A percentile compares a stretch with the other conserved stretches of the same genome.
Evolutionary conservation across 2,329 filamentous ascomycete species (phyloP).

Genomic region (Furcasterigmium sp.): DNA sequence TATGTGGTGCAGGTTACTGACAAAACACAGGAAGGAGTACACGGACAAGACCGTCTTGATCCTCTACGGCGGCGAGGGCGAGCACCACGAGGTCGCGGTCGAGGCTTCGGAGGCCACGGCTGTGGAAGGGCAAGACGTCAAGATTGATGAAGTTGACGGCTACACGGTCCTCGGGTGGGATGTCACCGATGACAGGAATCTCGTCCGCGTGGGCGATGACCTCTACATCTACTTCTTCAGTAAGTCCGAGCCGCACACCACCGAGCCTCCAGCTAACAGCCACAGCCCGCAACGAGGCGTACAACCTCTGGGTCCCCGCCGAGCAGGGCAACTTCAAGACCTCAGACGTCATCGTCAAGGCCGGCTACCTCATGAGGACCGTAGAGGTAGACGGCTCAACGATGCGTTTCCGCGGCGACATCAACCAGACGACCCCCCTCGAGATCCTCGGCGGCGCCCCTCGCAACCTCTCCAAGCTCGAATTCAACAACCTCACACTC

Average conservation of each 20-base stretch:
- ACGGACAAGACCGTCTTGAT: conserved; percentile 50
- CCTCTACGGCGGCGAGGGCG: conserved; percentile 54
- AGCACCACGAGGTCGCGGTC: conserved; percentile 55
- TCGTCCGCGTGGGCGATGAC: conserved; percentile 7
- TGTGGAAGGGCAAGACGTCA: conserved; percentile 7
- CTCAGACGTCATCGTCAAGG: conserved; percentile 15
- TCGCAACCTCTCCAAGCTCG: conserved; percentile 7
- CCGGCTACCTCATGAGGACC: conserved; percentile 16
- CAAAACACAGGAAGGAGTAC: conserved; percentile 43
- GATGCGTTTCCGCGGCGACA: conserved; percentile 16
- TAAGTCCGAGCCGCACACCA: conserved; percentile 15
- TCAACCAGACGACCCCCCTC: conserved; percentile 15
- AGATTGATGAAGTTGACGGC: conserved; percentile 6
- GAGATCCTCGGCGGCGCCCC: conserved; percentile 17
- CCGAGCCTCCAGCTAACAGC: neutral
- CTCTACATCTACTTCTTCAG: conserved; percentile 17
- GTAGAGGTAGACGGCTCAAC: conserved; percentile 9
- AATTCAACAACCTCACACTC: conserved; percentile 12
- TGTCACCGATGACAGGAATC: conserved; percentile 10
- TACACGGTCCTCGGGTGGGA: conserved; percentile 11
- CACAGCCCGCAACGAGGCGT: conserved; percentile 16
- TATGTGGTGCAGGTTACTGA: too few species aligned
- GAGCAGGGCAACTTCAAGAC: conserved; percentile 11
- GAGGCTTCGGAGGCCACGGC: conserved; percentile 6
- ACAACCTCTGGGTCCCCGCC: conserved; percentile 17